These are phyloP conservation scores for Alnus rubra DNA, from an alignment of 306 rosid genomes.

Conservation along the genomic window DNA sequence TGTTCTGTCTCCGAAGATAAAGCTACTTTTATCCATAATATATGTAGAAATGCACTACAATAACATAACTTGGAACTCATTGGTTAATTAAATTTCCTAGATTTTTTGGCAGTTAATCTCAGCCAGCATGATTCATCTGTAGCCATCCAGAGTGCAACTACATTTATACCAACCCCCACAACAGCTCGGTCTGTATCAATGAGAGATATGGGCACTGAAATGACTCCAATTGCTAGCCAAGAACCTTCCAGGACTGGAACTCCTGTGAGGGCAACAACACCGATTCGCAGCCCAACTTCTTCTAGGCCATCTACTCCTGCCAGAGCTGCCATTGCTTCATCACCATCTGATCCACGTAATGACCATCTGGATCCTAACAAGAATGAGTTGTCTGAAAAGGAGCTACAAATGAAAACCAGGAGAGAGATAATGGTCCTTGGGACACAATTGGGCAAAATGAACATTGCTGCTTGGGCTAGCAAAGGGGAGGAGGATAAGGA, in stretches of 20 bases:
- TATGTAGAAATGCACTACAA: neutral
- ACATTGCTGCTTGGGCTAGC: slow-evolving; percentile 99
- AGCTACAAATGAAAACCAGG: slow-evolving; percentile 89
- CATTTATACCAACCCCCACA: slow-evolving; percentile 84
- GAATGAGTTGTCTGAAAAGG: slow-evolving; percentile 76
- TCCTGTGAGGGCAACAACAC: slow-evolving; percentile 93
- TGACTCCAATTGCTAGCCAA: slow-evolving; percentile 98
- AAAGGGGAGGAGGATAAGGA: slow-evolving; percentile 87
- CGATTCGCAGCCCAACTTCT: slow-evolving; percentile 82
- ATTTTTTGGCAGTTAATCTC: slow-evolving; percentile 62
- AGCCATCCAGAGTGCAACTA: slow-evolving; percentile 68
- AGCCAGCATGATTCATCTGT: slow-evolving; percentile 80
- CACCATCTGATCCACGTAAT: slow-evolving; percentile 26
- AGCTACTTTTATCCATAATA: slow-evolving; percentile 3
- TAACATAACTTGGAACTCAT: slow-evolving; percentile 5
- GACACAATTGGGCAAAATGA: slow-evolving; percentile 85
- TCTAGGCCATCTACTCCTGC: slow-evolving; percentile 83
- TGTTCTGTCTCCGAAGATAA: neutral
- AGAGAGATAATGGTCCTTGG: slow-evolving; percentile 91
- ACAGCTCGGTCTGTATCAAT: slow-evolving; percentile 96
- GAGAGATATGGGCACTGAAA: slow-evolving; percentile 99
- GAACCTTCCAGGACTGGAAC: slow-evolving; percentile 98
- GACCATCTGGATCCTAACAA: slow-evolving; percentile 43
- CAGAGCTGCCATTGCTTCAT: slow-evolving; percentile 48
- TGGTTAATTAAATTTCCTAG: slow-evolving; percentile 15